phyloP scores from a whole-genome alignment of 78 protist species.

The Pigoraptor vietnamica region DNA sequence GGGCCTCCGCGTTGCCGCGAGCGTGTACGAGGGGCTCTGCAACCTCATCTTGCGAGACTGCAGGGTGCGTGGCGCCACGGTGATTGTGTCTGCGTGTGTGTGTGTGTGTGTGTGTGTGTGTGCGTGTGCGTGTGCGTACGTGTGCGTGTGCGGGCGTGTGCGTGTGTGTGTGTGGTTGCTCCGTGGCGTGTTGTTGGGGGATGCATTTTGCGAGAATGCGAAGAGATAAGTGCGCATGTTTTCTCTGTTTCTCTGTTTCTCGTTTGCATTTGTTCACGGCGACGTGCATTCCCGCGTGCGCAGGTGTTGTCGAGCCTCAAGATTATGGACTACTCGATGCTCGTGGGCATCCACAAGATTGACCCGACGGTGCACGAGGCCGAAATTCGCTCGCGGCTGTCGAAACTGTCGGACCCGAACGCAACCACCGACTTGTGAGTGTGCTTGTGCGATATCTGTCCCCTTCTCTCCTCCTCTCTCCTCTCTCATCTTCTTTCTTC shows the following conservation, averaged over 20 bases:
- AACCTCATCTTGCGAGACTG: background rate
- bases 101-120: background rate
- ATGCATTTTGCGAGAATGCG: background rate
- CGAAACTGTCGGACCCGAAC: background rate
- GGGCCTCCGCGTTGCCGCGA: background rate
- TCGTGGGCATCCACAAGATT: slow-evolving; percentile 68
- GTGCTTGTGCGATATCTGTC: background rate
- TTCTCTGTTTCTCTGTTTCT: no score
- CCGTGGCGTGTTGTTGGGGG: background rate
- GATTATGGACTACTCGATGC: slow-evolving; percentile 80
- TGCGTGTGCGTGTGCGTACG: background rate
- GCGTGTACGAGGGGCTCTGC: background rate
- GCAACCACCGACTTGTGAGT: background rate
- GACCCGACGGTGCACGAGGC: background rate
- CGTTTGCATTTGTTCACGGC: no score
- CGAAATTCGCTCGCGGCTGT: background rate
- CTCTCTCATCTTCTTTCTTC: background rate
- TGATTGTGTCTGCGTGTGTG: background rate
- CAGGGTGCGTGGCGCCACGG: background rate
- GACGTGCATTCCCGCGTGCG: no score
- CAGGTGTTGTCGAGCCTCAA: slow-evolving; percentile 48
- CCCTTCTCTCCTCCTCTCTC: background rate
- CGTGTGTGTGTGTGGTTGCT: background rate
- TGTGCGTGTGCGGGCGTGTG: background rate
- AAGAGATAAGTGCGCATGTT: background rate